Conservation (phyloP, 2,329 filamentous ascomycete genomes). For the Phialophora macrospora region DNA sequence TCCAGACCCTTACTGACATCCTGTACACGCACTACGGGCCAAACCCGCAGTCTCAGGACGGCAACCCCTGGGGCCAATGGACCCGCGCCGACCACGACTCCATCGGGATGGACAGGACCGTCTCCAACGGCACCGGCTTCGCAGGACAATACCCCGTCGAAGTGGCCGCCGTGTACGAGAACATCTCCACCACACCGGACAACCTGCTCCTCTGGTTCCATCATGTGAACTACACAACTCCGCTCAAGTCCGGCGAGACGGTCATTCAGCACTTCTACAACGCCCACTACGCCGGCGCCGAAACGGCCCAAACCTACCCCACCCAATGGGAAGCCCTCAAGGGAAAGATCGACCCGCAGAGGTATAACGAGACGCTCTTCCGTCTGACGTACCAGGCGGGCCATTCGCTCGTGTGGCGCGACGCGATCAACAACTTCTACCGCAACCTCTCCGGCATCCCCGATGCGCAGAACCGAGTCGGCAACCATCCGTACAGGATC, state of each 20-base stretch:
- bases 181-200: constrained; percentile 67
- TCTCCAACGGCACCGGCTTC: constrained; percentile 68
- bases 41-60: constrained; percentile 68
- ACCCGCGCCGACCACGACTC: constrained; percentile 64
- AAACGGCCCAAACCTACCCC: constrained; percentile 63
- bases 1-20: constrained; percentile 72
- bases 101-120: constrained; percentile 74
- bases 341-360: constrained; percentile 63
- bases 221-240: constrained; percentile 70
- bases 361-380: constrained; percentile 64
- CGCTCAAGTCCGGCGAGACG: constrained; percentile 66
- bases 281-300: constrained; percentile 64
- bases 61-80: constrained; percentile 74
- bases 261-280: constrained; percentile 72
- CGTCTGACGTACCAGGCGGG: constrained; percentile 69
- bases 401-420: constrained; percentile 72
- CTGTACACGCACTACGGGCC: constrained; percentile 70
- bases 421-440: constrained; percentile 69
- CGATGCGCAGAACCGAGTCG: constrained; percentile 62
- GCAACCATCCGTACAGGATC: constrained; percentile 67
- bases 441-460: constrained; percentile 64
- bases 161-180: constrained; percentile 63
- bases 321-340: constrained; percentile 59
- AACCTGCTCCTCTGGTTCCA: constrained; percentile 75
- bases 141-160: constrained; percentile 69